Percentiles rank a stretch among this genome's conserved stretches.
phyloP scores from a whole-genome alignment of 192 early-diverging fungal genomes.

The Coemansia sp. region DNA sequence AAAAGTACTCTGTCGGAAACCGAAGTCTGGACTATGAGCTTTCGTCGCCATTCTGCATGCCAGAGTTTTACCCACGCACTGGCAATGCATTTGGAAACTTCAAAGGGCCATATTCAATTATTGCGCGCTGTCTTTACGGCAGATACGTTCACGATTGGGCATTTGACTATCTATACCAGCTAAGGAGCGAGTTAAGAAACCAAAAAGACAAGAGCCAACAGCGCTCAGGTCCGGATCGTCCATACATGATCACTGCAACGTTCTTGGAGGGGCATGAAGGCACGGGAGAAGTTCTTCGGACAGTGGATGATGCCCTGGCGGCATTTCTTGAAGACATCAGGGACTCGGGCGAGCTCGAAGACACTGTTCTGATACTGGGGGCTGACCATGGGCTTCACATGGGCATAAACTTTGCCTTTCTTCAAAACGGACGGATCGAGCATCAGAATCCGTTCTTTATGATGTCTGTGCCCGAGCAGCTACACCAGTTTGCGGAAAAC shows the following conservation, averaged over 20 bases:
- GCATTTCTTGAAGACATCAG: constrained; percentile 30
- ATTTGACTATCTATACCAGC: constrained; percentile 42
- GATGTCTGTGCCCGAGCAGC: constrained; percentile 36
- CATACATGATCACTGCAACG: constrained; percentile 36
- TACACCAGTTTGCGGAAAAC: constrained; percentile 30
- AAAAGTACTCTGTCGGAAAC: constrained; percentile 35
- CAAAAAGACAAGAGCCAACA: background rate
- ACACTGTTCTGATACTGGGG: constrained; percentile 35
- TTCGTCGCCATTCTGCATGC: constrained; percentile 58
- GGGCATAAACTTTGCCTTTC: constrained; percentile 49
- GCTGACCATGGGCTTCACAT: constrained; percentile 51
- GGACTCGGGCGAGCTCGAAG: constrained; percentile 36
- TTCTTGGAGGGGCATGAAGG: constrained; percentile 52
- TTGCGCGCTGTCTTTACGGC: constrained; percentile 43
- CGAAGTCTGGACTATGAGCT: constrained; percentile 58
- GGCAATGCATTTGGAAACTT: constrained; percentile 60
- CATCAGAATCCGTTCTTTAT: constrained; percentile 50
- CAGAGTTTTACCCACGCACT: constrained; percentile 50
- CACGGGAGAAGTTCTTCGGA: constrained; percentile 44
- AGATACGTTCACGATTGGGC: constrained; percentile 46
- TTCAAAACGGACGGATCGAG: constrained; percentile 45
- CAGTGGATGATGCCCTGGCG: constrained; percentile 25
- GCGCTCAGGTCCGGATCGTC: background rate
- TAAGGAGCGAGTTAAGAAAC: constrained; percentile 22
- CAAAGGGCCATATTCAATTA: constrained; percentile 44